Base-by-base conservation (phyloP, 805 yeast species). In the Monosporozyma servazzii region DNA sequence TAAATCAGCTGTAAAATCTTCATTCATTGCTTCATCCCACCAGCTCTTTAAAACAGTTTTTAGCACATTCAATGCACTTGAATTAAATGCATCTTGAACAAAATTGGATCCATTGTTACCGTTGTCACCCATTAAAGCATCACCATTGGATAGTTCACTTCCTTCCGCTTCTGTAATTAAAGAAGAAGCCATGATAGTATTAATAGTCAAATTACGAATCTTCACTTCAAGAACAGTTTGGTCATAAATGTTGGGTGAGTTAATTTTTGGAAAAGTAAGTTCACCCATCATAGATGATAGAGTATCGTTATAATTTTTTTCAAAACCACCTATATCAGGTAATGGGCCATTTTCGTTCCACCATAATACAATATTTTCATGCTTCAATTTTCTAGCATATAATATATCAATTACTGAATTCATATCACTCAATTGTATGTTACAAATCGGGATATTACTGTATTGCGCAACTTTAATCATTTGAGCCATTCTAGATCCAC, bases 101-200 rank as follows among this genome's bases (percentile, higher is more conserved):
- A 90, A 79, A 36, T 36, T 56, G 13, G 62, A 61, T 10, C 54
- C 47, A 8, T 29, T 45, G 8, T 30, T 40, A 3, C 60, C 58
- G 8, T 65, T 60, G 27, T 51, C 57, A 2, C 56, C 63, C 15
- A 57, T 59, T 1, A 66, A 69, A 0, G 67, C 65, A 20, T 69
- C 69, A 29, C 63, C 58, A 18, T 82, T 86, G 1, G 86, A 82
- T 58, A 82, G 70, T 60, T 83, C 90, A 6, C 88, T 77, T 15
- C 96, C 96, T 65, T 88, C 96, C 2, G 90, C 90, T 57, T 88
- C 95, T 60, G 86, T 87, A 48, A 89, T 80, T 46, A 88, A 69
- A 0, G 96, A 76, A 13, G 96, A 87, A 0, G 96, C 85, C 52
- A 93, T 72, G 31, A 95, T 77, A 0, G 98, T 87, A 63, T 91